Evolutionary conservation across 805 yeast genomes (phyloP), one percentile per base, ranked within the genome.

Genomic region (Pichia nakasei): DNA sequence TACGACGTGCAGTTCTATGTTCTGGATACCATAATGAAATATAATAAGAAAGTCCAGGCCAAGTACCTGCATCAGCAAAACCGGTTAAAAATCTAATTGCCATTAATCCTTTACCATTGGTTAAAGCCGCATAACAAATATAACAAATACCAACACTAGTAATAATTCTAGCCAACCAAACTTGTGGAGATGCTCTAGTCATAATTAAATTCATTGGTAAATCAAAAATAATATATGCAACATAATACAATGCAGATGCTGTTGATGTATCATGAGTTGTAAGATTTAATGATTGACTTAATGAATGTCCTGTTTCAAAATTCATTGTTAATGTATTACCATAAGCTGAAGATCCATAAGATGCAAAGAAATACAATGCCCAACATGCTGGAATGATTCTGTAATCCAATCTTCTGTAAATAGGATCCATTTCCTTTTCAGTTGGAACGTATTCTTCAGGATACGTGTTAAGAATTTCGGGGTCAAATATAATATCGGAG

Each of bases 21-120:
- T 80, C 75, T 2, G 95, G 95, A 56, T 86, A 86, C 91, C 94
- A 86, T 53, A 85, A 65, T 0, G 89, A 76, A 36, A 86, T 70
- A 56, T 86, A 86, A 63, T 85, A 86, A 20, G 87, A 77, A 82
- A 86, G 70, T 9, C 94, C 95, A 1, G 95, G 95, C 95, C 95
- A 85, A 4, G 85, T 78, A 35, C 95, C 95, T 11, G 95, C 93
- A 42, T 85, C 85, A 45, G 81, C 82, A 44, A 82, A 52, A 39
- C 95, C 95, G 24, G 82, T 73, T 45, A 86, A 69, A 46, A 85
- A 77, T 50, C 94, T 70, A 36, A 79, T 61, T 2, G 88, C 94
- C 45, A 79, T 76, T 26, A 86, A 65, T 5, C 91, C 91, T 9
- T 70, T 55, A 4, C 73, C 64, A 42, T 68, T 72, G n/a, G 57